Conservation (phyloP, 208 protist genomes). For the Wallacemonas collosoma region DNA sequence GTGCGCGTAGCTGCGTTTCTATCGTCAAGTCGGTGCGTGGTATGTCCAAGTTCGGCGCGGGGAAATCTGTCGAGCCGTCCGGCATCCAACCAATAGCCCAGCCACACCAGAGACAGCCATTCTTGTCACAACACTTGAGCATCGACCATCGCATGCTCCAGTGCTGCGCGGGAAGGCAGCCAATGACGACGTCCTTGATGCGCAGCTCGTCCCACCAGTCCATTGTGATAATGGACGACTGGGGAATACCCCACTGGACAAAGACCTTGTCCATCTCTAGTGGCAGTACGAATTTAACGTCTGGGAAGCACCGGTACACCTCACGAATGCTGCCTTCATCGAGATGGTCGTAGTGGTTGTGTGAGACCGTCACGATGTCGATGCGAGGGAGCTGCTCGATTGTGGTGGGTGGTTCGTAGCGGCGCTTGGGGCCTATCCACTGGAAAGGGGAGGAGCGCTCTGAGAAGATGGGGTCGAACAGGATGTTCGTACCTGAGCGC, state of each 20-base stretch:
- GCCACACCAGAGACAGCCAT: slow-evolving; percentile 68
- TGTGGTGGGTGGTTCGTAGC: slow-evolving; percentile 34
- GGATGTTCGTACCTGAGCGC: slow-evolving; percentile 51
- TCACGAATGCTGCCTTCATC: slow-evolving; percentile 40
- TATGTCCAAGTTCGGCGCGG: neutral
- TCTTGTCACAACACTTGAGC: slow-evolving; percentile 46
- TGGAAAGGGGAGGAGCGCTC: slow-evolving; percentile 54
- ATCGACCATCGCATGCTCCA: slow-evolving; percentile 39
- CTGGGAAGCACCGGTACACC: slow-evolving; percentile 43
- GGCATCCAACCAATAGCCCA: slow-evolving; percentile 56
- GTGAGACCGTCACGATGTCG: slow-evolving; percentile 77
- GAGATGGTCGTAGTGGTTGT: slow-evolving; percentile 93
- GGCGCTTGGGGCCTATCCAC: slow-evolving; percentile 46
- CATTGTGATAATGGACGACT: slow-evolving; percentile 33
- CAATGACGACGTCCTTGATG: slow-evolving; percentile 47
- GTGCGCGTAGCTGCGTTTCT: neutral
- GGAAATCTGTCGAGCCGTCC: slow-evolving; percentile 3
- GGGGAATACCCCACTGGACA: slow-evolving; percentile 37
- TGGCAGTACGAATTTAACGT: slow-evolving; percentile 58
- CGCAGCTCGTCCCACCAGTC: slow-evolving; percentile 55
- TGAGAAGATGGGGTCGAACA: slow-evolving; percentile 85
- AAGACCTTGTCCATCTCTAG: slow-evolving; percentile 52
- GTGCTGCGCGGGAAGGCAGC: slow-evolving; percentile 69
- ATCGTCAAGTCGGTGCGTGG: neutral
- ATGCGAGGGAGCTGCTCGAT: slow-evolving; percentile 60